Evolutionary conservation across 2,329 filamentous ascomycete genomes (phyloP), one percentile per base, ranked within the genome.

Genomic region (Grosmannia huntii): DNA sequence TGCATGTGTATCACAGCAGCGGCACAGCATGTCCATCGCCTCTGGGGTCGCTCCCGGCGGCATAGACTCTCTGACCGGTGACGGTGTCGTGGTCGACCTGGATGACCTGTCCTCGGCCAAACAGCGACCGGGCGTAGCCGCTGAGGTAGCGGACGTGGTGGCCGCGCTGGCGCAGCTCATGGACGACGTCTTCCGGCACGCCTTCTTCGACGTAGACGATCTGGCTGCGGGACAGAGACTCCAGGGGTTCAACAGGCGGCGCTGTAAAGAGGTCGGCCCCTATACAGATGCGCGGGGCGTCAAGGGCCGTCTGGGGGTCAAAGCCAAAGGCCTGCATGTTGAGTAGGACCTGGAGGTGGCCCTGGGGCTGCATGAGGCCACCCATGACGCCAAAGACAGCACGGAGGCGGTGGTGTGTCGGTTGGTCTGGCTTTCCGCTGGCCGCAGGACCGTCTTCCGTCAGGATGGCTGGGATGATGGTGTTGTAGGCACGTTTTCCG

Each of bases 281-380:
- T 58, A 96, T 87, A 66, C 90, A 96, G 62, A 96, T 79, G 10
- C 92, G 78, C 3, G 92, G 92, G 1, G 91, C 86, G 67, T 97
- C 92, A 0, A 97, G 79, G 1, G 92, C 90, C 48, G 86, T 82
- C 70, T 97, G 92, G 0, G 90, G 89, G 60, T 86, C 85, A 59
- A 89, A 77, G 0, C 84, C 83, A 64, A 92, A 95, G 0, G 88
- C 82, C 0, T 94, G 72, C 80, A 95, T 91, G 65, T 95, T 95
- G 1, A 96, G 76, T 12, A 97, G 72, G 0, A 96, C 90, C 70
- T 97, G 92, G 0, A 96, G 85, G 61, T 96, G 92, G 16, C 91
- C 92, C 69, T 96, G 92, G 0, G 92, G 92, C 71, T 97, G 92
- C 87, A 96, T 97, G 70, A 94, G 96, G 0, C 90, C 91, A 38